phyloP scores from a whole-genome alignment of 768 basidiomycete species.

The Tephrocybe rancida region DNA sequence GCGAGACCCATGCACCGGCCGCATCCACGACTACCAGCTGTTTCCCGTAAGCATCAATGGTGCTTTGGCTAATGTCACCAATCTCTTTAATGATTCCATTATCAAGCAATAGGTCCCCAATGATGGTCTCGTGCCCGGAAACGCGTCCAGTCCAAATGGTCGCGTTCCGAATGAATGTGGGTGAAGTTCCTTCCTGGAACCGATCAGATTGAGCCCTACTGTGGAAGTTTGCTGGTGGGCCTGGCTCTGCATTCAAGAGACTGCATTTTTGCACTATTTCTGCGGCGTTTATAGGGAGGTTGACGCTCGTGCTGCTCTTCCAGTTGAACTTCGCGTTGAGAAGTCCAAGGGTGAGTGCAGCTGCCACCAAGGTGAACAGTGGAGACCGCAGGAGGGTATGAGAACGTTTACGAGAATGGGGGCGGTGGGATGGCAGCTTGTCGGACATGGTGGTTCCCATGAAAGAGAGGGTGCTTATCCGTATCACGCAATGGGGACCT shows the following conservation, averaged over 20 bases:
- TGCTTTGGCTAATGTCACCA: constrained; percentile 36
- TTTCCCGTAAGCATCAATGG: constrained; percentile 21
- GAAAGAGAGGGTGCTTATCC: constrained; percentile 4
- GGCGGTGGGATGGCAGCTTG: constrained; percentile 29
- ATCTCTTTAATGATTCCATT: constrained; percentile 65
- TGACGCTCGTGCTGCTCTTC: constrained; percentile 15
- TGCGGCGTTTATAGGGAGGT: constrained; percentile 38
- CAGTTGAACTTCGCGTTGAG: constrained; percentile 24
- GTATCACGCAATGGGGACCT: not conserved
- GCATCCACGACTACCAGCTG: constrained; percentile 49
- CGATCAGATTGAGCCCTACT: constrained; percentile 55
- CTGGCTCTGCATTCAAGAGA: constrained; percentile 45
- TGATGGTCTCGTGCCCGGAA: constrained; percentile 56
- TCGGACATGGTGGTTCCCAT: constrained; percentile 27
- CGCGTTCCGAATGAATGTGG: constrained; percentile 72
- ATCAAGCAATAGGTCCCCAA: constrained; percentile 62
- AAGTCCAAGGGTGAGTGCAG: constrained; percentile 23
- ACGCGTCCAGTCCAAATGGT: constrained; percentile 78
- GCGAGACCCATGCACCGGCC: constrained; percentile 62
- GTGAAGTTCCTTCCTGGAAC: constrained; percentile 59
- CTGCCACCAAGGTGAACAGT: constrained; percentile 6
- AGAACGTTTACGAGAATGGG: not conserved
- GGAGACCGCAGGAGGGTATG: constrained; percentile 1
- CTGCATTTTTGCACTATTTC: constrained; percentile 54
- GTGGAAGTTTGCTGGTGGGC: constrained; percentile 45